Conservation (phyloP, 1,284 basidiomycete genomes). For the Leucoagaricus sp. region DNA sequence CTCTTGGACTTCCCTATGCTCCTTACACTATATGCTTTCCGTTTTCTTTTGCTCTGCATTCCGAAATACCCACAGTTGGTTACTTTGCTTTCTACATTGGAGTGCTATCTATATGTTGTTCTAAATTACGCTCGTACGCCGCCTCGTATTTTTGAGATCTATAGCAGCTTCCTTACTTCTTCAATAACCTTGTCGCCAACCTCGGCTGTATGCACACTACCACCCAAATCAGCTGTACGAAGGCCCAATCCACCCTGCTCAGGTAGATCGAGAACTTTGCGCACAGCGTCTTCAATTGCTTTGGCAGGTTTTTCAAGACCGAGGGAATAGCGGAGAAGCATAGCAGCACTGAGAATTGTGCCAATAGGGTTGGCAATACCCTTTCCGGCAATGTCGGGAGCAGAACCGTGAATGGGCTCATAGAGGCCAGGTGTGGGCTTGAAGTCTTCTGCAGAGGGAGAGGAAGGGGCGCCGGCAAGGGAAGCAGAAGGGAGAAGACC, state of each 20-base stretch:
- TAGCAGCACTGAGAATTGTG: slow-evolving; percentile 94
- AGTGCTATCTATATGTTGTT: neutral
- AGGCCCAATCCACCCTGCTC: slow-evolving; percentile 77
- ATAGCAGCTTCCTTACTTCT: slow-evolving; percentile 68
- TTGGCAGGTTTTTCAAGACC: slow-evolving; percentile 83
- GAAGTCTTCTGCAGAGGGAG: slow-evolving; percentile 62
- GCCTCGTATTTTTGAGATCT: slow-evolving; percentile 13
- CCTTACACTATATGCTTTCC: neutral
- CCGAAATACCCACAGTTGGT: neutral
- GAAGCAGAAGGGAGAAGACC: slow-evolving; percentile 97
- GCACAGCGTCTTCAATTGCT: slow-evolving; percentile 87
- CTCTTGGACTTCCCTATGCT: neutral
- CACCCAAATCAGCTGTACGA: slow-evolving; percentile 89
- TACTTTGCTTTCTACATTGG: neutral
- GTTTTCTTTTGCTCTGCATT: neutral
- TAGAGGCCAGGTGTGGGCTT: slow-evolving; percentile 86
- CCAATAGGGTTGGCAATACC: slow-evolving; percentile 98
- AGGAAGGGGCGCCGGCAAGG: slow-evolving; percentile 86
- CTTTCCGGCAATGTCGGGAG: slow-evolving; percentile 94
- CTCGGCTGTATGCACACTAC: slow-evolving; percentile 72
- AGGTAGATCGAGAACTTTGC: slow-evolving; percentile 82
- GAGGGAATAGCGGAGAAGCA: slow-evolving; percentile 95
- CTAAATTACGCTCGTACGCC: neutral
- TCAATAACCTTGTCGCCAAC: slow-evolving; percentile 87
- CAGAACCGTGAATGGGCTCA: slow-evolving; percentile 95